phyloP scores from a whole-genome alignment of 2,329 filamentous ascomycete species.

The Trichoderma atrobrunneum region DNA sequence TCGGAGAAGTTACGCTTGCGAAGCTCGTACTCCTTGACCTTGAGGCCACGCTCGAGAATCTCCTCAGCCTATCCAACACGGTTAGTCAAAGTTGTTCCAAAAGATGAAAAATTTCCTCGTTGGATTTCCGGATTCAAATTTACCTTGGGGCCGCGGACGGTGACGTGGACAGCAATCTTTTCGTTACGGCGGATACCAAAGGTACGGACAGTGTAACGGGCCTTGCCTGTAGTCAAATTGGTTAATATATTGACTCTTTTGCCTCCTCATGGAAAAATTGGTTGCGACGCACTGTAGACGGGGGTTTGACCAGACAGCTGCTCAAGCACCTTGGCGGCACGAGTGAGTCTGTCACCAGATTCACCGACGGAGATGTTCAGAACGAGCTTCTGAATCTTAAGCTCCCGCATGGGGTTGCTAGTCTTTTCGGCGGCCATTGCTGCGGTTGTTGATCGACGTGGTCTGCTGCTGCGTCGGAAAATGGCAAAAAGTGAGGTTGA shows the following conservation, averaged over 20 bases:
- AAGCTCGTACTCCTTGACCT: conserved; percentile 99
- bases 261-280: not conserved
- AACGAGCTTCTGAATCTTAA: conserved; percentile 98
- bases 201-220: conserved; percentile 99
- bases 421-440: conserved; percentile 71
- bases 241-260: not conserved
- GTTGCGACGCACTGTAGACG: conserved; percentile 80
- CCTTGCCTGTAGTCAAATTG: conserved; percentile 70
- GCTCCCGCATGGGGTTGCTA: conserved; percentile 99
- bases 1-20: conserved; percentile 99
- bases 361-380: conserved; percentile 99
- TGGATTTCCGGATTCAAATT: conserved; percentile 13
- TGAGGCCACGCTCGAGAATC: conserved; percentile 99
- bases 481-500: conserved; percentile 29
- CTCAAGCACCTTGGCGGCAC: conserved; percentile 99
- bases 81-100: not conserved
- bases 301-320: conserved; percentile 99
- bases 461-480: conserved; percentile 35
- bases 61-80: conserved; percentile 71
- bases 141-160: conserved; percentile 88
- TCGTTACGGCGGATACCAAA: conserved; percentile 99
- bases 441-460: conserved; percentile 38
- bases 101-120: not conserved
- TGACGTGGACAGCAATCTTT: conserved; percentile 99
- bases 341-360: conserved; percentile 99